phyloP scores from a whole-genome alignment of 176 grass and related monocot species.

The Oryza meyeriana region DNA sequence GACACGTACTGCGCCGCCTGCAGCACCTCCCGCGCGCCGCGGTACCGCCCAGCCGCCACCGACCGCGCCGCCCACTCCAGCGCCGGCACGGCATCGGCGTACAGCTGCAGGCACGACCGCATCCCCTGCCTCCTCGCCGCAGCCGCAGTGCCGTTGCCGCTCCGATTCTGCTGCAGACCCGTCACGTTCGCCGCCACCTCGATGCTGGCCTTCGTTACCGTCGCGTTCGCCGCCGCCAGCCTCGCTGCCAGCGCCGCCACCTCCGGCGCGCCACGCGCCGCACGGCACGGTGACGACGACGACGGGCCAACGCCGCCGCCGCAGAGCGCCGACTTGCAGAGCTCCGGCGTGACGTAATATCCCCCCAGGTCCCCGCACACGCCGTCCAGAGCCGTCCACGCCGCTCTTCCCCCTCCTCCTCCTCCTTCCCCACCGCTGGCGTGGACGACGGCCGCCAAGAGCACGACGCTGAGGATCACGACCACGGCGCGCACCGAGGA shows the following conservation, averaged over 20 bases:
- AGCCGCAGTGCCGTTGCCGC: neutral
- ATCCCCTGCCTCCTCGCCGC: neutral
- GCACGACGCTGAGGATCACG: neutral
- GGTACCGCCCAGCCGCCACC: constrained; percentile 25
- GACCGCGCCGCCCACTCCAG: constrained; percentile 28
- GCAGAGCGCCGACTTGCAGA: constrained; percentile 37
- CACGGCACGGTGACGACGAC: constrained; percentile 13
- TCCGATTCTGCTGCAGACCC: neutral
- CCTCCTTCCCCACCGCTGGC: neutral
- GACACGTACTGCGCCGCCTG: constrained; percentile 27
- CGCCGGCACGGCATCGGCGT: constrained; percentile 31
- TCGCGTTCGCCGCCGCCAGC: constrained; percentile 29
- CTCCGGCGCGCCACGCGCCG: constrained; percentile 10
- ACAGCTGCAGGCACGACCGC: constrained; percentile 44
- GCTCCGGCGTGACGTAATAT: constrained; percentile 44
- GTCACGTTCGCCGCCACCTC: constrained; percentile 4
- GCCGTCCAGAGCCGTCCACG: constrained; percentile 12
- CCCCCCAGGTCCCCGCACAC: constrained; percentile 38
- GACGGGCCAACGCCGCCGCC: neutral
- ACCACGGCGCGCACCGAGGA: neutral
- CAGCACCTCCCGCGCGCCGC: constrained; percentile 34
- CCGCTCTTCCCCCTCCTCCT: neutral
- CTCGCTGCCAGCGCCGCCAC: constrained; percentile 39
- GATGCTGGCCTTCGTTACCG: constrained; percentile 23
- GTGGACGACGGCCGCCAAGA: neutral